phyloP scores from a whole-genome alignment of 441 rosid genomes.

The Jatropha multifida region DNA sequence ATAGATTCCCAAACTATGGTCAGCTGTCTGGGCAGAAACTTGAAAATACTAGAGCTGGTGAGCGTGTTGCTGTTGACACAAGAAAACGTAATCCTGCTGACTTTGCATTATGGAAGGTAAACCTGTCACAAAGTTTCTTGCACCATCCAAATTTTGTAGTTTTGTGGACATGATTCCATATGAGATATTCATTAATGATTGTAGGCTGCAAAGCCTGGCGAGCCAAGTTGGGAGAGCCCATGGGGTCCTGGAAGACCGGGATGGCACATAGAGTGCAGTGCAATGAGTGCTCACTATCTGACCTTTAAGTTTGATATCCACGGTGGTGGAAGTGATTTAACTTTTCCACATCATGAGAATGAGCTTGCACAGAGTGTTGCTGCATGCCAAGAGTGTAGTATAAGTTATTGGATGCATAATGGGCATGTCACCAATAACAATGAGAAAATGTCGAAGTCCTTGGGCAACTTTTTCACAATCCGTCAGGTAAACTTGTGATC shows the following conservation, averaged over 20 bases:
- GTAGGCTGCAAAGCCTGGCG: slow-evolving; percentile 90
- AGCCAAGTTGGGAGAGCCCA: slow-evolving; percentile 86
- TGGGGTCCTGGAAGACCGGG: slow-evolving; percentile 98
- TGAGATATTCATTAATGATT: slow-evolving; percentile 19
- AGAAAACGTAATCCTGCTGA: slow-evolving; percentile 89
- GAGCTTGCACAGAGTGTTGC: slow-evolving; percentile 90
- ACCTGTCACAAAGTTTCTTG: slow-evolving; percentile 1
- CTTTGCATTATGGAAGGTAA: slow-evolving; percentile 94
- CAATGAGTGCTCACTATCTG: slow-evolving; percentile 87
- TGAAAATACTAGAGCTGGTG: slow-evolving; percentile 84
- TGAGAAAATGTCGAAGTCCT: slow-evolving; percentile 92
- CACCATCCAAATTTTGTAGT: not conserved
- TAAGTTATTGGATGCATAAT: slow-evolving; percentile 89
- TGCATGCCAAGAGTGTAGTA: slow-evolving; percentile 60
- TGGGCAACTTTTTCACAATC: slow-evolving; percentile 73
- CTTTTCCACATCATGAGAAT: slow-evolving; percentile 95
- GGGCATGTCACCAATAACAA: slow-evolving; percentile 86
- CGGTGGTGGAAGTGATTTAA: slow-evolving; percentile 92
- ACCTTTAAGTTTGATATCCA: slow-evolving; percentile 78
- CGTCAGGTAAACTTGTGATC: slow-evolving; percentile 54
- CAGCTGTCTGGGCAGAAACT: slow-evolving; percentile 70
- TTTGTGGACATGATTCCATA: not conserved
- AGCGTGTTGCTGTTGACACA: slow-evolving; percentile 81
- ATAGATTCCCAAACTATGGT: slow-evolving; percentile 75
- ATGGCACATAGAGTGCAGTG: slow-evolving; percentile 99